Evolutionary conservation across 2,329 filamentous ascomycete genomes (phyloP).

Genomic region (Arthrobotrys entomopaga): DNA sequence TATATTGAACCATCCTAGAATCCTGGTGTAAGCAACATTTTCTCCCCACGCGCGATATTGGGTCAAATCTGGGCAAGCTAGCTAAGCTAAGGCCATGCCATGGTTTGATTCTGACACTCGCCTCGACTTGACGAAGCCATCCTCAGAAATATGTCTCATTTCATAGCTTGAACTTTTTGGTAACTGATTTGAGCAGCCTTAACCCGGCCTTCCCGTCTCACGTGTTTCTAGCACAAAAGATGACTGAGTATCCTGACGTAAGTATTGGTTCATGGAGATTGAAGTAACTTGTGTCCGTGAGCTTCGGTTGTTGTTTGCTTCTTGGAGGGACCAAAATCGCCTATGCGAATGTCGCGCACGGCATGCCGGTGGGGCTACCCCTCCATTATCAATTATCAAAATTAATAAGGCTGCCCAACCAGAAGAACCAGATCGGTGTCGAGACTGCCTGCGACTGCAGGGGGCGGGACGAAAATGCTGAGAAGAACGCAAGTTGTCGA

Average conservation of each 20-base stretch:
- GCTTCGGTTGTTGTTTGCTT: slow-evolving; percentile 50
- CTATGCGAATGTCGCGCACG: slow-evolving; percentile 49
- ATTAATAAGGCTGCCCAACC: slow-evolving; percentile 28
- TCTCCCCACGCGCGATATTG: too few relatives aligned
- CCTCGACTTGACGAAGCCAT: too few relatives aligned
- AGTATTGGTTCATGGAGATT: slow-evolving; percentile 33
- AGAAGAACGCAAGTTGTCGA: slow-evolving; percentile 48
- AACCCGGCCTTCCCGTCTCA: slow-evolving; percentile 43
- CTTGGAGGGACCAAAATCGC: slow-evolving; percentile 46
- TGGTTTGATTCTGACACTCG: too few relatives aligned
- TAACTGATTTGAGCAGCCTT: slow-evolving; percentile 7
- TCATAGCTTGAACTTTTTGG: slow-evolving; percentile 15
- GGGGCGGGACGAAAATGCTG: slow-evolving; percentile 53
- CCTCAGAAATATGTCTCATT: slow-evolving; percentile 2
- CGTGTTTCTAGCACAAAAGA: slow-evolving; percentile 17
- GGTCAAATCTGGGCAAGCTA: too few relatives aligned
- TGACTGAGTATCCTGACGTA: slow-evolving; percentile 44
- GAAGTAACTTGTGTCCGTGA: slow-evolving; percentile 35
- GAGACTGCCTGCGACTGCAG: slow-evolving; percentile 41
- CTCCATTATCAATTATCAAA: slow-evolving; percentile 51
- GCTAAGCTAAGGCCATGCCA: too few relatives aligned
- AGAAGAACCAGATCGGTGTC: slow-evolving; percentile 39
- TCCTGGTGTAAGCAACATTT: too few relatives aligned
- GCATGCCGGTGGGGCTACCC: slow-evolving; percentile 51
- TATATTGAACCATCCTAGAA: too few relatives aligned